Evolutionary conservation across 768 basidiomycete genomes (phyloP).

Genomic region (Fomitopsis pulvina): DNA sequence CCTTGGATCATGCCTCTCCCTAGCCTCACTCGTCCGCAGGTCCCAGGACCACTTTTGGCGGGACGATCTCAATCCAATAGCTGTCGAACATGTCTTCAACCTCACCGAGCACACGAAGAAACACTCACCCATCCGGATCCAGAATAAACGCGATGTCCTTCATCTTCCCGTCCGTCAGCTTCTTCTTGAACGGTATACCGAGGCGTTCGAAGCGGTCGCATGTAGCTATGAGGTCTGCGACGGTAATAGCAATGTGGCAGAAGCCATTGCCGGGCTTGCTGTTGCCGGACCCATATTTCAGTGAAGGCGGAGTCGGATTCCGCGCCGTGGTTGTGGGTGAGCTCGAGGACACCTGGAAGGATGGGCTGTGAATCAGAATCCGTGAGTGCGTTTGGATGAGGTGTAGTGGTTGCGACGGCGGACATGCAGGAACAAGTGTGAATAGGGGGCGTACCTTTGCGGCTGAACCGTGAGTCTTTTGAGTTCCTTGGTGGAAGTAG

Average conservation of each 20-base stretch:
- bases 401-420: neutral
- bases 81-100: conserved; percentile 21
- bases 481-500: conserved; percentile 46
- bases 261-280: conserved; percentile 70
- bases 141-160: conserved; percentile 74
- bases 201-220: conserved; percentile 76
- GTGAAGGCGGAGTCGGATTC: conserved; percentile 70
- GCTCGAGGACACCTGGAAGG: conserved; percentile 61
- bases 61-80: conserved; percentile 56
- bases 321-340: conserved; percentile 86
- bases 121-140: conserved; percentile 69
- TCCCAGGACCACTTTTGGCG: conserved; percentile 1
- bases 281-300: conserved; percentile 84
- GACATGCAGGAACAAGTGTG: neutral
- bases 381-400: neutral
- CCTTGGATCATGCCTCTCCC: neutral
- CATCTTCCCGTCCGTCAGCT: conserved; percentile 79
- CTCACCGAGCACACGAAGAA: neutral
- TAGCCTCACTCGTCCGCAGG: conserved; percentile 1
- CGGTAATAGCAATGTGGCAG: conserved; percentile 83
- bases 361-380: neutral
- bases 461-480: conserved; percentile 38
- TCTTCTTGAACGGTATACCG: conserved; percentile 82
- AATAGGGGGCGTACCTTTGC: conserved; percentile 50
- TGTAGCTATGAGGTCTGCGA: conserved; percentile 73